These are phyloP conservation scores for Leucocoprinus leucothites DNA, from an alignment of 768 basidiomycete genomes.

Conservation along the genomic window DNA sequence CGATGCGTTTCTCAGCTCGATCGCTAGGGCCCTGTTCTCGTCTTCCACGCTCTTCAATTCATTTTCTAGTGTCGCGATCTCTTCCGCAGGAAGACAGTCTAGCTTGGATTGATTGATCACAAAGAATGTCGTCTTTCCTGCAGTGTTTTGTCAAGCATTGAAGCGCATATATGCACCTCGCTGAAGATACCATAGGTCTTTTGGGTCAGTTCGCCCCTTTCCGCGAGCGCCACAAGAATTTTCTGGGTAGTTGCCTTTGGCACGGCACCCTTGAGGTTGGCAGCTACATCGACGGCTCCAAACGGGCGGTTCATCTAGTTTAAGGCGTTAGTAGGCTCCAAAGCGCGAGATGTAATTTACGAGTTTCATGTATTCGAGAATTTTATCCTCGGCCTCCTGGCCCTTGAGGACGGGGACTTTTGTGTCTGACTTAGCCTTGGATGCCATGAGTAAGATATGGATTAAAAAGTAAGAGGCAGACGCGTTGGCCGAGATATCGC, in stretches of 20 bases:
- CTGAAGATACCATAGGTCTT: slow-evolving; percentile 69
- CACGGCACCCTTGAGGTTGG: slow-evolving; percentile 87
- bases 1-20: slow-evolving; percentile 47
- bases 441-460: slow-evolving; percentile 30
- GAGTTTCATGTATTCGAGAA: slow-evolving; percentile 77
- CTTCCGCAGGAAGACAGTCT: slow-evolving; percentile 58
- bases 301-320: slow-evolving; percentile 89
- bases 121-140: slow-evolving; percentile 86
- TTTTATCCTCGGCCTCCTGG: slow-evolving; percentile 74
- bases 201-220: slow-evolving; percentile 77
- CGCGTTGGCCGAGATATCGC: not conserved
- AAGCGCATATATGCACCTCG: slow-evolving; percentile 10
- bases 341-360: slow-evolving; percentile 30
- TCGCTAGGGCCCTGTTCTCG: slow-evolving; percentile 48
- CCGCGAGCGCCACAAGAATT: slow-evolving; percentile 77
- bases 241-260: slow-evolving; percentile 85
- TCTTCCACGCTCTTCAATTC: slow-evolving; percentile 59
- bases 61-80: slow-evolving; percentile 55
- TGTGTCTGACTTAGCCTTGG: slow-evolving; percentile 53
- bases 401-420: slow-evolving; percentile 66
- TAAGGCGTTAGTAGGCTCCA: slow-evolving; percentile 2
- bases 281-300: slow-evolving; percentile 87
- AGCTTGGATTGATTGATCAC: slow-evolving; percentile 79
- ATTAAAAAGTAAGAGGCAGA: not conserved
- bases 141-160: slow-evolving; percentile 11